These are phyloP conservation scores for Cryptococcus hybrid DNA, from an alignment of 1,284 basidiomycete genomes.

Conservation along the genomic window DNA sequence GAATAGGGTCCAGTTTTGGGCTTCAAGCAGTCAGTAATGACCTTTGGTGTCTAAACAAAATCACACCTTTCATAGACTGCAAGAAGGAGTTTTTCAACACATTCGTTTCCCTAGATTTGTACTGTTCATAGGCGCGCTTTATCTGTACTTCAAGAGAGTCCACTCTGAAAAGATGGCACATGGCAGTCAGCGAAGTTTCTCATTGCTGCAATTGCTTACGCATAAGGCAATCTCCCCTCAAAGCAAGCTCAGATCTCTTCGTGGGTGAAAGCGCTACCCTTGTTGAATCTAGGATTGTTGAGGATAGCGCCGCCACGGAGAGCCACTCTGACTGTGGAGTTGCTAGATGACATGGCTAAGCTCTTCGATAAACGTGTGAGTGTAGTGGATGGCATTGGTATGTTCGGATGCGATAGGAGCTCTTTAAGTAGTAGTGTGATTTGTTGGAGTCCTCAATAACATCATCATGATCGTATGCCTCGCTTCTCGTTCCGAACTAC, in stretches of 20 bases:
- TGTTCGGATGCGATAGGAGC: not conserved
- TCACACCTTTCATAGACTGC: conserved; percentile 59
- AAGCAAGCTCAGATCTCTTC: conserved; percentile 67
- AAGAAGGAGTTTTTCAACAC: conserved; percentile 70
- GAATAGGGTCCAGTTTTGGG: conserved; percentile 73
- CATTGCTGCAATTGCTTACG: conserved; percentile 15
- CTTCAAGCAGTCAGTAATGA: conserved; percentile 11
- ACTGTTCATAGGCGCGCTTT: conserved; percentile 59
- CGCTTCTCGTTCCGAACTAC: no score
- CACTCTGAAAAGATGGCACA: conserved; percentile 50
- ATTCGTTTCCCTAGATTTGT: conserved; percentile 54
- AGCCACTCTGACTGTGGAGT: conserved; percentile 16
- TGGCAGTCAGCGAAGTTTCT: not conserved
- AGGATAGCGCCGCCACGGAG: conserved; percentile 62
- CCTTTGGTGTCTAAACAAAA: no score
- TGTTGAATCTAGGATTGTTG: conserved; percentile 58
- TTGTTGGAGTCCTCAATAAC: no score
- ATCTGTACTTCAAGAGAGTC: conserved; percentile 73
- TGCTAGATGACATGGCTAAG: not conserved
- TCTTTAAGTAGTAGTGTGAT: not conserved
- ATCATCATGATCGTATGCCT: no score
- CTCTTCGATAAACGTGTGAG: not conserved
- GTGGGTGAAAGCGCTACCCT: conserved; percentile 65
- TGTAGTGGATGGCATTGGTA: not conserved
- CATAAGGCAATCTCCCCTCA: conserved; percentile 63